A percentile compares a stretch with the other conserved stretches of the same genome.
phyloP scores from a whole-genome alignment of 1,284 basidiomycete genomes.

The Sanghuangporus weigelae region DNA sequence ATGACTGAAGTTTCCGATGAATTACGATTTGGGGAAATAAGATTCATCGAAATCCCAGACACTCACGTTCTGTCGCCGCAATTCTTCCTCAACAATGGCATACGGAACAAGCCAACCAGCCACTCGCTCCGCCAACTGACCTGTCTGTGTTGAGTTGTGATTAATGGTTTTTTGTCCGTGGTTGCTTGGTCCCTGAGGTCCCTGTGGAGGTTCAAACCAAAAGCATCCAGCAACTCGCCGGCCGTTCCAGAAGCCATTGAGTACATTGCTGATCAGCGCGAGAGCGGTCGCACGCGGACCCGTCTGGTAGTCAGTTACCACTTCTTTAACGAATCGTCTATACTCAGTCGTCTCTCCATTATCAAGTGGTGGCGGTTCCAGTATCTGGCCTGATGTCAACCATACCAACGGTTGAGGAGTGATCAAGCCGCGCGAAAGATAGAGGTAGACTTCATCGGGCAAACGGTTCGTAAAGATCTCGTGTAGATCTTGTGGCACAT shows the following conservation, averaged over 20 bases:
- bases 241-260: conserved; percentile 76
- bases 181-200: conserved; percentile 34
- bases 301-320: conserved; percentile 88
- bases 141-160: conserved; percentile 76
- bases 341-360: conserved; percentile 96
- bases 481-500: conserved; percentile 88
- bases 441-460: conserved; percentile 96
- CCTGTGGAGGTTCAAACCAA: conserved; percentile 62
- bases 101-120: conserved; percentile 92
- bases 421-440: conserved; percentile 89
- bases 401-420: conserved; percentile 86
- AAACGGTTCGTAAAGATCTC: conserved; percentile 94
- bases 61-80: conserved; percentile 92
- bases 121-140: conserved; percentile 84
- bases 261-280: conserved; percentile 75
- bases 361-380: conserved; percentile 88
- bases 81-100: conserved; percentile 85
- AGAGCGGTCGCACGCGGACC: conserved; percentile 90
- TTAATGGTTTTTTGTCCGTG: conserved; percentile 46
- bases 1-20: conserved; percentile 49
- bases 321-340: conserved; percentile 90
- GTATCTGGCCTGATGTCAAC: conserved; percentile 81
- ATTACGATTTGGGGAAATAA: conserved; percentile 15
- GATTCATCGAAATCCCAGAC: conserved; percentile 15
- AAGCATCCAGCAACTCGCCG: conserved; percentile 67